phyloP scores from a whole-genome alignment of 23 red algal species.

The Rhodosorus marinus region DNA sequence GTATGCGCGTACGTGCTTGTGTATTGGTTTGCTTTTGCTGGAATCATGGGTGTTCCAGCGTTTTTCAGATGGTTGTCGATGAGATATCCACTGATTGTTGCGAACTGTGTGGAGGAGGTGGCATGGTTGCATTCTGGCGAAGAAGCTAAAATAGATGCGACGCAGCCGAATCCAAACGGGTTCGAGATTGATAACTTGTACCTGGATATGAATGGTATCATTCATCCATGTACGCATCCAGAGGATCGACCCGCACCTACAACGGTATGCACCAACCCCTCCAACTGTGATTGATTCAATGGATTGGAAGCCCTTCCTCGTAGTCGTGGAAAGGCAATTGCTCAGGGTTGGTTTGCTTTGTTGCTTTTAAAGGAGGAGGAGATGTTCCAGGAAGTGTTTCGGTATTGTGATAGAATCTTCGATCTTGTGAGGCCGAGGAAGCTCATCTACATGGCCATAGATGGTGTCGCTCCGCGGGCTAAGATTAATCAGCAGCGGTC shows the following conservation, averaged over 20 bases:
- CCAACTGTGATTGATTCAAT: no score
- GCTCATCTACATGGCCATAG: slow-evolving; percentile 83
- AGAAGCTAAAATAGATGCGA: slow-evolving; percentile 29
- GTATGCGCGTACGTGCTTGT: no score
- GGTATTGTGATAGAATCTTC: slow-evolving; percentile 83
- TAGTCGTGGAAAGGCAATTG: no score
- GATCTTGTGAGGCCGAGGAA: slow-evolving; percentile 60
- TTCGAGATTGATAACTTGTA: slow-evolving; percentile 33
- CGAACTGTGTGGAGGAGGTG: slow-evolving; percentile 41
- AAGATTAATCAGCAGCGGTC: slow-evolving; percentile 99
- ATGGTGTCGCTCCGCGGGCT: slow-evolving; percentile 90
- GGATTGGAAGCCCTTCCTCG: no score
- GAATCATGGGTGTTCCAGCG: slow-evolving; percentile 75
- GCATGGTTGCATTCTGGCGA: slow-evolving; percentile 2
- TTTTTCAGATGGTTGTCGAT: slow-evolving; percentile 75
- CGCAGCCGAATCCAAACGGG: slow-evolving; percentile 76
- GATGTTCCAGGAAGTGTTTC: slow-evolving; percentile 77
- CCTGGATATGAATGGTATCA: slow-evolving; percentile 99
- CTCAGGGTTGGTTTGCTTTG: no score
- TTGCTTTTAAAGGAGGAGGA: no score
- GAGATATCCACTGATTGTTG: slow-evolving; percentile 57
- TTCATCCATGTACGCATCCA: slow-evolving; percentile 94
- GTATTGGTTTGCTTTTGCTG: no score
- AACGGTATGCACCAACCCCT: no score
- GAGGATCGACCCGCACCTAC: slow-evolving; percentile 35